Evolutionary conservation across 164 flowering plant species (phyloP).

Genomic region (Cinnamomum chago): DNA sequence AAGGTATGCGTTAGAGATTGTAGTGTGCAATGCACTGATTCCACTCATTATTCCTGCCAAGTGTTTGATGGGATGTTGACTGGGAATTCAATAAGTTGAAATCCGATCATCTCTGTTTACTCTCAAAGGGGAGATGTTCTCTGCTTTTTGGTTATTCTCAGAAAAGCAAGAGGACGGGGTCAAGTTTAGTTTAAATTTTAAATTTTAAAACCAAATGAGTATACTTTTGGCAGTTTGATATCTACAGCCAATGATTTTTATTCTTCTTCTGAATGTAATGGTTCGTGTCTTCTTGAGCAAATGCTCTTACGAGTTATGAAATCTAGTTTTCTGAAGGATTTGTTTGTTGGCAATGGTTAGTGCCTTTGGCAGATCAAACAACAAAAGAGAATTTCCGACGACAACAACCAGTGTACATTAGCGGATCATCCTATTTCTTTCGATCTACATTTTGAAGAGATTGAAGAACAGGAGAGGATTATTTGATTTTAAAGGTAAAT

Average conservation of each 20-base stretch:
- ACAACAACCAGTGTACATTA: no score
- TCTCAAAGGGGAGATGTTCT: conserved; percentile 50
- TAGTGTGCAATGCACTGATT: conserved; percentile 57
- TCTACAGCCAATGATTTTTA: conserved; percentile 35
- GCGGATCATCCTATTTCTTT: no score
- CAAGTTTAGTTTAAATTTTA: conserved; percentile 10
- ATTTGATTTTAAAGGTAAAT: no score
- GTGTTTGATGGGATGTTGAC: conserved; percentile 53
- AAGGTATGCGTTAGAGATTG: conserved; percentile 29
- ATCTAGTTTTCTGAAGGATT: conserved; percentile 56
- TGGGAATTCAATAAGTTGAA: conserved; percentile 65
- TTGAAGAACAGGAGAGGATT: no score
- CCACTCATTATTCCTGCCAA: conserved; percentile 29
- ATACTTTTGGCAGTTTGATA: conserved; percentile 73
- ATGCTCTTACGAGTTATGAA: conserved; percentile 45
- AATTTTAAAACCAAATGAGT: conserved; percentile 53
- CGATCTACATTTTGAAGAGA: no score
- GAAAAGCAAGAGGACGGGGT: conserved; percentile 45
- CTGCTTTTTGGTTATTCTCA: conserved; percentile 51
- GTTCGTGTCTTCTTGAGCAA: conserved; percentile 49
- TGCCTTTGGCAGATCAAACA: conserved; percentile 48
- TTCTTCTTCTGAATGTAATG: conserved; percentile 20
- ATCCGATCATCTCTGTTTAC: conserved; percentile 71
- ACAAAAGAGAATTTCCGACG: no score
- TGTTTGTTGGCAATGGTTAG: conserved; percentile 84